Percentiles rank a stretch among this genome's conserved stretches.
These are phyloP conservation scores for Ziziphus jujuba DNA, from an alignment of 306 rosid species.

Conservation along the genomic window DNA sequence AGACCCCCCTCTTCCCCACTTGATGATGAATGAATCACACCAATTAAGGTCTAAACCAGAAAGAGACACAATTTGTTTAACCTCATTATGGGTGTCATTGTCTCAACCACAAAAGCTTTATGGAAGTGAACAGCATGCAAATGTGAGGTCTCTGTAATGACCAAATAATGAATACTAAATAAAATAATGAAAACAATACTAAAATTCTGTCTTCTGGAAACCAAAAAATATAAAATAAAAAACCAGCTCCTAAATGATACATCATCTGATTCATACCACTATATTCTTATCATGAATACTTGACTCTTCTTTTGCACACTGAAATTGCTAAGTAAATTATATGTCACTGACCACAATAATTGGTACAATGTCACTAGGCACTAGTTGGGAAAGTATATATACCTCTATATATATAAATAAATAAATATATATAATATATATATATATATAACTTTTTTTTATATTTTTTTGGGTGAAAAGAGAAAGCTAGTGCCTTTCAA, in stretches of 20 bases:
- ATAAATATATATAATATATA: too few species aligned
- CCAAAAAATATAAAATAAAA: neutral
- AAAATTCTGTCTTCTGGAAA: neutral
- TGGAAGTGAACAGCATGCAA: neutral
- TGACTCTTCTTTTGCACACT: neutral
- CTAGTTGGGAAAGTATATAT: neutral
- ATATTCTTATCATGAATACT: constrained; percentile 2
- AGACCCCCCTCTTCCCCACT: too few species aligned
- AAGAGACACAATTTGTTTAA: too few species aligned
- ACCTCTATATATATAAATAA: too few species aligned
- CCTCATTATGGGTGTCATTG: too few species aligned
- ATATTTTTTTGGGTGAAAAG: neutral
- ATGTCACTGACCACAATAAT: constrained; percentile 8
- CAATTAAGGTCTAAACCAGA: too few species aligned
- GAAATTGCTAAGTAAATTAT: neutral
- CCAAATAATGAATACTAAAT: constrained; percentile 10
- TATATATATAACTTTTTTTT: too few species aligned
- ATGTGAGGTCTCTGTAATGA: constrained; percentile 5
- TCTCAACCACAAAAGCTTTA: constrained; percentile 1
- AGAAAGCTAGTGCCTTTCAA: neutral
- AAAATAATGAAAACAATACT: too few species aligned
- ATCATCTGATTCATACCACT: too few species aligned
- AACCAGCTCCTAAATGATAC: neutral
- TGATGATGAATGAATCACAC: too few species aligned
- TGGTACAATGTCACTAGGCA: constrained; percentile 11